These are phyloP conservation scores for Iris pallida DNA, from an alignment of 116 monocot genomes.

Conservation along the genomic window DNA sequence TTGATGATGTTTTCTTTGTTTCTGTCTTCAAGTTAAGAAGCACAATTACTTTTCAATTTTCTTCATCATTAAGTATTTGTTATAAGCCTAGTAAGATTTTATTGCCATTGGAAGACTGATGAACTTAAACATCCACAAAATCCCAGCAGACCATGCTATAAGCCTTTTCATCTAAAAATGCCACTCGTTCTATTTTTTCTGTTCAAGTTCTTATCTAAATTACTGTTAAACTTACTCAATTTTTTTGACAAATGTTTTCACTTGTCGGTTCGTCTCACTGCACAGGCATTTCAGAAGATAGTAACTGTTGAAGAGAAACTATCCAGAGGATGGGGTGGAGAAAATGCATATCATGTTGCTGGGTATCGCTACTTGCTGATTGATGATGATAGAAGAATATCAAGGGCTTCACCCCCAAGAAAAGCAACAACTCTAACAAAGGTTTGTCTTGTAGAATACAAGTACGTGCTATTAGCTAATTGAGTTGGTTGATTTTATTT, in stretches of 20 bases:
- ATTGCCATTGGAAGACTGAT: too few relatives aligned
- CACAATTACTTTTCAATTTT: too few relatives aligned
- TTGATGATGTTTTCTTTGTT: conserved; percentile 3
- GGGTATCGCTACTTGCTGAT: conserved; percentile 90
- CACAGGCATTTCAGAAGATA: conserved; percentile 80
- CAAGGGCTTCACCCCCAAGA: conserved; percentile 83
- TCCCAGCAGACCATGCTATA: too few relatives aligned
- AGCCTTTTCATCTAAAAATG: neutral
- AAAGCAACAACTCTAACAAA: conserved; percentile 90
- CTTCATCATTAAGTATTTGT: too few relatives aligned
- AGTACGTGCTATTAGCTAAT: neutral
- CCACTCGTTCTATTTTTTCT: conserved; percentile 1
- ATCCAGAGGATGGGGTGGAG: conserved; percentile 90
- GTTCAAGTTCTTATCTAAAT: too few relatives aligned
- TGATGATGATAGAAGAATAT: conserved; percentile 64
- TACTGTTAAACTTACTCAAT: too few relatives aligned
- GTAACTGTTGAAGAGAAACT: conserved; percentile 70
- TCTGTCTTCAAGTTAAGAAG: too few relatives aligned
- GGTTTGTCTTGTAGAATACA: conserved; percentile 24
- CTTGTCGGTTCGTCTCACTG: neutral
- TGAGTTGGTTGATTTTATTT: neutral
- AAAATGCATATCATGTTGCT: conserved; percentile 96
- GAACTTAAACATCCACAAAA: too few relatives aligned
- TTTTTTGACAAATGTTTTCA: too few relatives aligned
- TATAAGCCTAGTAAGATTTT: too few relatives aligned